Evolutionary conservation across 2,329 filamentous ascomycete species (phyloP), one percentile per base, ranked within the genome.

Genomic region (Purpureocillium lavendulum): DNA sequence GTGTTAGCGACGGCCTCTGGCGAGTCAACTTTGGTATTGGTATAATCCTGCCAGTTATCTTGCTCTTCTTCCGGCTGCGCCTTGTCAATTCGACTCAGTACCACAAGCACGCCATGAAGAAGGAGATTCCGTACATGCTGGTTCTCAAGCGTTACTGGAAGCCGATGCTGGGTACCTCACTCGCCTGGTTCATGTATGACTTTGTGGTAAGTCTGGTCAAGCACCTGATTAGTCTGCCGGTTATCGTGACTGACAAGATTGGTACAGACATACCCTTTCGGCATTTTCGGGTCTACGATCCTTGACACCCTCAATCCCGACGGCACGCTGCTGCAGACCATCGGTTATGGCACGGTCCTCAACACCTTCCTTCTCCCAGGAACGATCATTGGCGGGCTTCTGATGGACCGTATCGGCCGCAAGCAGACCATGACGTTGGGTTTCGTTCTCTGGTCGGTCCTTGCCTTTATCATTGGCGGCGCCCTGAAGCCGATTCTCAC

Each of bases 11-110:
- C 36, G 67, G 64, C 2, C 57, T 70, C 7, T 71, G 68, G 67
- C 56, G 67, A 1, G 62, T 70, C 3, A 43, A 40, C 35, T 53
- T 53, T 13, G 50, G 50, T 7, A 26, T 53, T 4, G 50, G 50
- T 7, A 37, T 52, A 18, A 35, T 47, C 7, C 31, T 56, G 7
- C 73, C 73, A 0, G 54, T 77, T 4, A 61, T 63, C 2, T 61
- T 77, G 13, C 70, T 76, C 37, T 73, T 73, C 51, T 72, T 77
- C 42, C 69, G 74, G 10, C 53, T 77, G 29, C 70, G 61, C 33
- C 66, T 70, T 48, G 53, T 67, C 38, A 73, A 68, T 55, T 75
- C 59, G 36, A 76, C 57, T 70, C 53, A 54, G 29, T 55, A 54
- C 36, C 35, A 41, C 18, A 53, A 51, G 11, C 50, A 54, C 14